Percentiles rank a stretch among this genome's conserved stretches.
These are phyloP conservation scores for Kuraishia piskuri DNA, from an alignment of 805 yeast species.

Conservation along the genomic window DNA sequence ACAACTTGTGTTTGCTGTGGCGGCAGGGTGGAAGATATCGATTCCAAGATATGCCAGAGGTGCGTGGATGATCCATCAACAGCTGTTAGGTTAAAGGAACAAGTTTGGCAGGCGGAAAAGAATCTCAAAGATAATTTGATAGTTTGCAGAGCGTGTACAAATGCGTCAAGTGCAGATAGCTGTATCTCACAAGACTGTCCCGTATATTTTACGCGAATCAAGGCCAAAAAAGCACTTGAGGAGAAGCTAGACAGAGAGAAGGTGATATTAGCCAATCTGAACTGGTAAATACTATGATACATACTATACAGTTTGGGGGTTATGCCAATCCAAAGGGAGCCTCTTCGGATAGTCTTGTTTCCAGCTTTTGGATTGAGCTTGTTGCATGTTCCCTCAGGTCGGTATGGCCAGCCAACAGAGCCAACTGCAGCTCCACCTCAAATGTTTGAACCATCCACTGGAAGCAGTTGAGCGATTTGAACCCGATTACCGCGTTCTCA, in stretches of 20 bases:
- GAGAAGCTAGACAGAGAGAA: slow-evolving; percentile 5
- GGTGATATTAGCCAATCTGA: slow-evolving; percentile 7
- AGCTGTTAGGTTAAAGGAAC: neutral
- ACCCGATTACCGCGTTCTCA: slow-evolving; percentile 35
- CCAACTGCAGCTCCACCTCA: slow-evolving; percentile 28
- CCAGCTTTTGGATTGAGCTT: slow-evolving; percentile 20
- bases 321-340: slow-evolving; percentile 7
- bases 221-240: slow-evolving; percentile 23
- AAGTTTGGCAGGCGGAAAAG: slow-evolving; percentile 16
- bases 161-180: slow-evolving; percentile 20
- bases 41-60: neutral
- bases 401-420: slow-evolving; percentile 18
- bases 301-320: neutral
- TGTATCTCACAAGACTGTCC: slow-evolving; percentile 65
- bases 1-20: neutral
- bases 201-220: slow-evolving; percentile 45
- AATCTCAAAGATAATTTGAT: slow-evolving; percentile 18
- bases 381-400: slow-evolving; percentile 25
- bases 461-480: slow-evolving; percentile 28
- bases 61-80: neutral
- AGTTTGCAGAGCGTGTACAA: slow-evolving; percentile 29
- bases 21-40: neutral
- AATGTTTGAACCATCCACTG: slow-evolving; percentile 31
- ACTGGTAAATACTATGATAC: slow-evolving; percentile 4
- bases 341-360: slow-evolving; percentile 20